Percentiles rank a stretch among this genome's conserved stretches.
These are phyloP conservation scores for Magnaporthiopsis incrustans DNA, from an alignment of 2,329 filamentous ascomycete genomes.

Conservation along the genomic window DNA sequence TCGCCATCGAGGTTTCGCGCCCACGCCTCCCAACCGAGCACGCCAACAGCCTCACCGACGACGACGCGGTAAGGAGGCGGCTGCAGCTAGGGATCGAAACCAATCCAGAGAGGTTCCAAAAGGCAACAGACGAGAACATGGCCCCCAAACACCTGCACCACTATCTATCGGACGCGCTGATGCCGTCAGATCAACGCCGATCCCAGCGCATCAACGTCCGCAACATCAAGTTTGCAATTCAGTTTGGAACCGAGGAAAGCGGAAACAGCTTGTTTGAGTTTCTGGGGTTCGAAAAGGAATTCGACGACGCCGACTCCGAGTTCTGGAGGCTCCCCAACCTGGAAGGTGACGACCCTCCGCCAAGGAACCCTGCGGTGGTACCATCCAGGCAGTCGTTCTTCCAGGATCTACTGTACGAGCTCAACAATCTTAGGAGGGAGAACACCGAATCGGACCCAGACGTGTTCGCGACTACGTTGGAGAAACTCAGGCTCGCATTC, in stretches of 20 bases:
- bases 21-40: conserved; percentile 37
- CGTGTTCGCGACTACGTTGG: neutral
- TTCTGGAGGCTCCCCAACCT: conserved; percentile 25
- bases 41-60: conserved; percentile 36
- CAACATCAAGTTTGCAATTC: conserved; percentile 47
- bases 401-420: conserved; percentile 41
- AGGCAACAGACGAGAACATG: conserved; percentile 28
- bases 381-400: conserved; percentile 36
- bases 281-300: conserved; percentile 38
- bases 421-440: conserved; percentile 14
- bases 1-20: conserved; percentile 40
- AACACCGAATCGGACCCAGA: neutral
- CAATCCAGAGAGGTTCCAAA: conserved; percentile 41
- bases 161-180: conserved; percentile 5
- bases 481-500: conserved; percentile 12
- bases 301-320: conserved; percentile 27
- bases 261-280: conserved; percentile 40
- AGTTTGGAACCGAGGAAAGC: conserved; percentile 37
- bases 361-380: conserved; percentile 24
- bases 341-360: neutral
- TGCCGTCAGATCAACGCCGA: conserved; percentile 3
- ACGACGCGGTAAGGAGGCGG: conserved; percentile 32
- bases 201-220: conserved; percentile 39
- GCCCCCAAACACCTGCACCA: conserved; percentile 26
- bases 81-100: conserved; percentile 29